These are phyloP conservation scores for Litchi chinensis DNA, from an alignment of 345 rosid species.

Conservation along the genomic window DNA sequence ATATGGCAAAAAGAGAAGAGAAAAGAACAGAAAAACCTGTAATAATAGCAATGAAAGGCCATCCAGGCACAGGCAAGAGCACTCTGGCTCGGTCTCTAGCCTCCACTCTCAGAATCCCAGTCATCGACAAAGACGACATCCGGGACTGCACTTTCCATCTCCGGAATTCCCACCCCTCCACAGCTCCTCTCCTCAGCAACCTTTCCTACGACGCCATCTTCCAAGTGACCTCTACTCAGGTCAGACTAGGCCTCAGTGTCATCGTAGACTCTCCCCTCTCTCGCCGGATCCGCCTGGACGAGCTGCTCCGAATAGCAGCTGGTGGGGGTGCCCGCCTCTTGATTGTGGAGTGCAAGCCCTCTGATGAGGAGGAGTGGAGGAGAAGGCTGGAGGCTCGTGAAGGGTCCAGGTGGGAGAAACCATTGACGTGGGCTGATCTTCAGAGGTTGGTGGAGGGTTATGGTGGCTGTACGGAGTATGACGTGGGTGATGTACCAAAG, in stretches of 20 bases:
- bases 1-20: conserved; percentile 19
- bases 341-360: conserved; percentile 56
- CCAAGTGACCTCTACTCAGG: conserved; percentile 53
- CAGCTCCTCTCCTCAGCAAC: conserved; percentile 50
- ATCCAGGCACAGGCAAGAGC: conserved; percentile 68
- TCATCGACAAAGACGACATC: conserved; percentile 69
- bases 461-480: conserved; percentile 58
- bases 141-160: conserved; percentile 53
- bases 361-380: conserved; percentile 53
- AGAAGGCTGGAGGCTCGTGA: conserved; percentile 41
- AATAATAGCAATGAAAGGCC: conserved; percentile 71
- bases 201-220: conserved; percentile 48
- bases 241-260: conserved; percentile 53
- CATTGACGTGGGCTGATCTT: conserved; percentile 58
- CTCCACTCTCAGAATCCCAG: conserved; percentile 53
- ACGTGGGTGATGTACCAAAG: conserved; percentile 50
- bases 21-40: conserved; percentile 1
- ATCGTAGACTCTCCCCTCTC: conserved; percentile 66
- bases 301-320: conserved; percentile 34
- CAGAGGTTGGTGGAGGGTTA: conserved; percentile 53
- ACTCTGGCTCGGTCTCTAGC: conserved; percentile 53
- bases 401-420: conserved; percentile 62
- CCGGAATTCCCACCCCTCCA: conserved; percentile 6
- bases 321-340: conserved; percentile 35
- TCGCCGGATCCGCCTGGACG: conserved; percentile 45